These are phyloP conservation scores for Phytophthora kernoviae DNA, from an alignment of 352 stramenopile species.

Conservation along the genomic window DNA sequence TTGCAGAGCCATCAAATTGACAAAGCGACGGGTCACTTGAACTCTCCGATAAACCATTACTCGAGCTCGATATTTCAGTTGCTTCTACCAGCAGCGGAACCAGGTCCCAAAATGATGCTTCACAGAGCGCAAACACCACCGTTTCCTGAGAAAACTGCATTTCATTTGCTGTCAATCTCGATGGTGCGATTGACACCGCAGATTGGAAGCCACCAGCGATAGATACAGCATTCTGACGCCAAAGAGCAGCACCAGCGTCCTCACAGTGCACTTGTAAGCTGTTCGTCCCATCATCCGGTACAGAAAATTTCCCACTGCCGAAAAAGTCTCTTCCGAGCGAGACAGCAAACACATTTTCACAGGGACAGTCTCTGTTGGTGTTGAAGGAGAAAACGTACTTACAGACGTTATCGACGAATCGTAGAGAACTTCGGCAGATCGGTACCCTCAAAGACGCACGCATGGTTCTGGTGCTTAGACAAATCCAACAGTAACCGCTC, in stretches of 20 bases:
- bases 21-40: conserved; percentile 11
- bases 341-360: conserved; percentile 45
- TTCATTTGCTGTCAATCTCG: conserved; percentile 5
- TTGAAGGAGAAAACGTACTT: conserved; percentile 36
- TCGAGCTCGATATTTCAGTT: conserved; percentile 32
- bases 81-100: conserved; percentile 59
- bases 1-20: conserved; percentile 33
- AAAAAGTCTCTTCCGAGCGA: conserved; percentile 48
- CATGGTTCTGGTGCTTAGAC: conserved; percentile 77
- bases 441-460: conserved; percentile 59
- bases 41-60: conserved; percentile 2
- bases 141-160: conserved; percentile 21
- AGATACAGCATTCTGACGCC: conserved; percentile 45
- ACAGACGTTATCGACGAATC: conserved; percentile 21
- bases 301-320: conserved; percentile 44
- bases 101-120: conserved; percentile 75
- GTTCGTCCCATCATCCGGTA: conserved; percentile 30
- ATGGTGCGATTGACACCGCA: conserved; percentile 36
- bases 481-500: conserved; percentile 72
- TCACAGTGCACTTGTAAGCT: conserved; percentile 34
- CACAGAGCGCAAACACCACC: conserved; percentile 66
- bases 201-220: conserved; percentile 62
- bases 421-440: conserved; percentile 27
- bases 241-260: conserved; percentile 48
- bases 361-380: conserved; percentile 32